Percentiles rank a stretch among this genome's conserved stretches.
phyloP scores from a whole-genome alignment of 2,329 filamentous ascomycete genomes.

The Fusarium sp. region DNA sequence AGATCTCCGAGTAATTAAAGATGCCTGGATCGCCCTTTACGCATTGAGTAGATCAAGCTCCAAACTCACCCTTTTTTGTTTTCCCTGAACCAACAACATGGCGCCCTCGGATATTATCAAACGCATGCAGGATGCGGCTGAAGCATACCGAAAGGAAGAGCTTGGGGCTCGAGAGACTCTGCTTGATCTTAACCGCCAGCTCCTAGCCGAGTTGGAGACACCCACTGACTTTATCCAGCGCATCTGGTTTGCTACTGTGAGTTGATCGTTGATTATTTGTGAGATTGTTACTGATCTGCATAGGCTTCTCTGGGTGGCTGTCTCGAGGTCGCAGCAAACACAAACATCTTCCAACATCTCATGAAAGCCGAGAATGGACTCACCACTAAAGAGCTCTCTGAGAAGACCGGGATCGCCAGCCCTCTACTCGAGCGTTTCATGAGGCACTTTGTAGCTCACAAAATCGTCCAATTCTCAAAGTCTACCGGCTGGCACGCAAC shows the following conservation, averaged over 20 bases:
- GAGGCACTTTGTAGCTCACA: constrained; percentile 28
- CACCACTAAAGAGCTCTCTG: constrained; percentile 2
- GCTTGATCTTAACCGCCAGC: constrained; percentile 17
- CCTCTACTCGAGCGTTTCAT: constrained; percentile 22
- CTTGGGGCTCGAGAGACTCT: constrained; percentile 21
- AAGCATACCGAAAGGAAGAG: constrained; percentile 7
- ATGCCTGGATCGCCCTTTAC: neutral
- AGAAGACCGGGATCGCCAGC: constrained; percentile 9
- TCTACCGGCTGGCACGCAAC: constrained; percentile 20
- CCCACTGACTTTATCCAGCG: constrained; percentile 25
- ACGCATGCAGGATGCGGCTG: constrained; percentile 16
- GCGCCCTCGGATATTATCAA: constrained; percentile 11
- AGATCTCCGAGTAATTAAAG: neutral
- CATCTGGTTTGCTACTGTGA: constrained; percentile 20
- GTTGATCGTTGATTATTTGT: neutral
- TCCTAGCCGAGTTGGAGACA: constrained; percentile 27
- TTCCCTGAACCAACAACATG: neutral
- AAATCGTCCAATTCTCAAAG: constrained; percentile 11
- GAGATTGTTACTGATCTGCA: neutral
- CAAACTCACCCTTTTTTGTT: neutral
- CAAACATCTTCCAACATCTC: constrained; percentile 13
- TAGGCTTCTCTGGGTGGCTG: constrained; percentile 20
- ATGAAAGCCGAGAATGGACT: constrained; percentile 7
- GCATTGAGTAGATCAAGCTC: neutral
- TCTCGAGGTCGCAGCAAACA: constrained; percentile 18